A percentile compares a stretch with the other conserved stretches of the same genome.
These are phyloP conservation scores for Candida insectalens DNA, from an alignment of 805 yeast genomes.

Conservation along the genomic window DNA sequence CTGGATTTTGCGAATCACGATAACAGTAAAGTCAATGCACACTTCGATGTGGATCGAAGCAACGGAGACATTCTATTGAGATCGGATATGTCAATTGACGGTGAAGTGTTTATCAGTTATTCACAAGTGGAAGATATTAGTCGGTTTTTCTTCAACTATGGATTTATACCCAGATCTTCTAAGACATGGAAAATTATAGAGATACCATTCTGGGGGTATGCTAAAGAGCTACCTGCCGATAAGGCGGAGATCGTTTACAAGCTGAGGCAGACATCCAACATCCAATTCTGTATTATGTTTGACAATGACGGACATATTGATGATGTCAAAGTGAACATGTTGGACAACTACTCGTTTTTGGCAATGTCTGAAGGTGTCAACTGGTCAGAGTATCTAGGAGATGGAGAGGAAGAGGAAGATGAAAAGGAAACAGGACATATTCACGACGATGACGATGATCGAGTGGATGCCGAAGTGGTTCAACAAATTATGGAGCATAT, in stretches of 20 bases:
- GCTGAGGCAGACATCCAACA: constrained; percentile 27
- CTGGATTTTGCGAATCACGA: constrained; percentile 62
- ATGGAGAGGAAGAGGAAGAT: constrained; percentile 17
- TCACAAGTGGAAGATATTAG: constrained; percentile 32
- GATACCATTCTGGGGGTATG: constrained; percentile 25
- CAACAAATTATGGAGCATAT: constrained; percentile 8
- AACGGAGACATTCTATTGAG: constrained; percentile 34
- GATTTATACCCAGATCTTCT: constrained; percentile 31
- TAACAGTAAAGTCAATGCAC: constrained; percentile 35
- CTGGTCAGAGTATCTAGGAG: constrained; percentile 11
- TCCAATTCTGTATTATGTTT: constrained; percentile 27
- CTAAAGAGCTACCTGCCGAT: constrained; percentile 2
- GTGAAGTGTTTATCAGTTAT: constrained; percentile 37
- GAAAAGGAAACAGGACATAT: constrained; percentile 4
- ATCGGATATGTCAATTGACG: constrained; percentile 10
- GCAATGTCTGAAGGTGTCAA: constrained; percentile 19
- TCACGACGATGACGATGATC: not conserved
- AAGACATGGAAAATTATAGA: constrained; percentile 20
- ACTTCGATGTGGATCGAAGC: constrained; percentile 47
- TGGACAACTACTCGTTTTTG: constrained; percentile 25
- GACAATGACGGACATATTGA: constrained; percentile 10
- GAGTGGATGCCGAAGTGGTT: constrained; percentile 7
- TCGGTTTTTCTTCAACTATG: constrained; percentile 32
- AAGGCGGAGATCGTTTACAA: constrained; percentile 19
- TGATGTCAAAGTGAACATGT: constrained; percentile 18